Base-by-base conservation (phyloP, 192 early-diverging fungal species). In the Linnemannia schmuckeri region DNA sequence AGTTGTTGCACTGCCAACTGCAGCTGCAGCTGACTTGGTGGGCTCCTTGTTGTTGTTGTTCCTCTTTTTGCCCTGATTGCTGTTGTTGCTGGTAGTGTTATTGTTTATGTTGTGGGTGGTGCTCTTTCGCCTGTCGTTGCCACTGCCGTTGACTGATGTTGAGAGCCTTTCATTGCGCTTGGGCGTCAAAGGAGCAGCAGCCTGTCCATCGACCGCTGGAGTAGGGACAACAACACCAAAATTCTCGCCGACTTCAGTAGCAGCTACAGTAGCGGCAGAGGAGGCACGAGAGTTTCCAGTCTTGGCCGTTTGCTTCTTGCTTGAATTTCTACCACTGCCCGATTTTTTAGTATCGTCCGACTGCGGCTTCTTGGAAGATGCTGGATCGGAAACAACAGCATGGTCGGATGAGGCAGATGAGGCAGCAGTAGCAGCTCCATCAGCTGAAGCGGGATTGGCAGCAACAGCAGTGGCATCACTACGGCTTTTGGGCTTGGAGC, bases 131-230 rank as follows among this genome's bases (percentile, higher is more conserved):
- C n/a, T 74, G 44, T 68, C 37, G 57, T 77, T 82, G 74, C 24
- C 22, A 63, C 55, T 73, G 75, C 44, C 33, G 74, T 40, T 57
- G 35, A 17, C 18, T 27, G 30, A 70, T 30, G 75, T 57, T 72
- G 80, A 82, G 80, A 82, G 80, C 80, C 40, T 82, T 72, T 75
- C 74, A 44, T 40, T 76, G 38, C 68, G 80, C 74, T 82, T 75
- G 74, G 80, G 79, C 57, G 79, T 75, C 46, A 54, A 75, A 20
- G 79, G 44, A 44, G 57, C 61, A 37, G 69, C 54, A 40, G 66
- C 37, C 37, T 37, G 35, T 46, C 35, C 42, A 49, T 75, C 33
- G 30, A 52, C 9, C 6, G 47, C 35, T 46, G 46, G n/a, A n/a
- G 44, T 46, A 46, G 27, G 40, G 24, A 33, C 61, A 66, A 12